These are phyloP conservation scores for Lunularia cruciata DNA, from an alignment of 225 moss, liverwort and hornwort species.

Conservation along the genomic window DNA sequence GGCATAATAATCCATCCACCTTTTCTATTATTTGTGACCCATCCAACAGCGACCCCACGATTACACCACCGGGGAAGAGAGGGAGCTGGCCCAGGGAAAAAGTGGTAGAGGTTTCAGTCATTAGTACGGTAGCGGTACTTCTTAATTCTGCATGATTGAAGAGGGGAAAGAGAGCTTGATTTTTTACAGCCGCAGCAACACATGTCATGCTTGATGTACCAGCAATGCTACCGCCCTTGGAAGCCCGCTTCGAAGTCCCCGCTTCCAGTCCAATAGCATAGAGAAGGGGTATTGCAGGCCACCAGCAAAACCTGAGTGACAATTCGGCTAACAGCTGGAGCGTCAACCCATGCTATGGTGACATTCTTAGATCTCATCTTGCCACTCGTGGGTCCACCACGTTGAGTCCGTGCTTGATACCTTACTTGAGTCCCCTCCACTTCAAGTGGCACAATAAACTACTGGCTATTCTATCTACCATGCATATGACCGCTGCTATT, in stretches of 20 bases:
- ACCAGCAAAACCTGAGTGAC: neutral
- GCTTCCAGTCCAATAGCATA: neutral
- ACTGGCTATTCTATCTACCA: neutral
- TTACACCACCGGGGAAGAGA: neutral
- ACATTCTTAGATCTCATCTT: conserved; percentile 12
- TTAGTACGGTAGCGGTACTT: neutral
- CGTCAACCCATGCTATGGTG: conserved; percentile 7
- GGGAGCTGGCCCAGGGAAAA: neutral
- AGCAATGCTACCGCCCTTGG: conserved; percentile 2
- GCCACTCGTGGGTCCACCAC: conserved; percentile 18
- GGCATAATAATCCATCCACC: neutral
- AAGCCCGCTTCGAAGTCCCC: neutral
- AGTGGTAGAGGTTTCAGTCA: neutral
- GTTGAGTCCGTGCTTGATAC: conserved; percentile 8
- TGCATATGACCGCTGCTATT: conserved; percentile 5
- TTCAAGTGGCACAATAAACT: neutral
- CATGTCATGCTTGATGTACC: conserved; percentile 1
- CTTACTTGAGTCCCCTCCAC: neutral
- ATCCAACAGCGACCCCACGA: neutral
- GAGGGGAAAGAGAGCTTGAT: neutral
- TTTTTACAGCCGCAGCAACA: neutral
- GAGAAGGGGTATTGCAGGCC: neutral
- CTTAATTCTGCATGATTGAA: neutral
- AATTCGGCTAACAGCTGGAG: conserved; percentile 2
- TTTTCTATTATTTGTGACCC: neutral